phyloP scores from a whole-genome alignment of 345 rosid genomes.

The Eutrema heterophyllum region DNA sequence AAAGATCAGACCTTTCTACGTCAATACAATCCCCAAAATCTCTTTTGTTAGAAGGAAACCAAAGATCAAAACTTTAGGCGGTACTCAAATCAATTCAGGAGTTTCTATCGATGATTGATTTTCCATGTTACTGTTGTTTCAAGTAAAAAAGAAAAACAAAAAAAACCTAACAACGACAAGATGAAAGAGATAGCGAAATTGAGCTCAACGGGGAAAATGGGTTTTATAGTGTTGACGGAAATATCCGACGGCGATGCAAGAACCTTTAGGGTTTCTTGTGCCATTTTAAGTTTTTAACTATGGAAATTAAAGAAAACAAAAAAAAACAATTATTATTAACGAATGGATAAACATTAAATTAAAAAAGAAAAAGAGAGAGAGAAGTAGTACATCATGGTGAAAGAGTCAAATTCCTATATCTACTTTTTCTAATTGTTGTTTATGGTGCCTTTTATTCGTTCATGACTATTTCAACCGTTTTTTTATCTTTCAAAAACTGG shows the following conservation, averaged over 20 bases:
- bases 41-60: too few species aligned
- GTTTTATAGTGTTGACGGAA: constrained; percentile 41
- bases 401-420: too few species aligned
- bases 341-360: too few species aligned
- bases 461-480: too few species aligned
- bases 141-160: not conserved
- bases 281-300: constrained; percentile 8
- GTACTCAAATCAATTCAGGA: constrained; percentile 15
- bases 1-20: not conserved
- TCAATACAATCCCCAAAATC: not conserved
- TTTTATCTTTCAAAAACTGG: too few species aligned
- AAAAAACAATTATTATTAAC: not conserved
- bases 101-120: not conserved
- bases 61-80: constrained; percentile 37
- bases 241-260: constrained; percentile 83
- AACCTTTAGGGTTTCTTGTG: constrained; percentile 82
- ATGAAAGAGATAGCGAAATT: not conserved
- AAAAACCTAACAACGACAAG: constrained; percentile 14
- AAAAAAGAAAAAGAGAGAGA: too few species aligned
- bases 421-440: too few species aligned
- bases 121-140: constrained; percentile 15
- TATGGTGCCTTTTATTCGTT: too few species aligned
- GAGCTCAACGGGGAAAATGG: constrained; percentile 8
- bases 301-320: constrained; percentile 24
- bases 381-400: too few species aligned